Evolutionary conservation across 345 rosid species (phyloP).

Genomic region (Eucalyptus paniculata): DNA sequence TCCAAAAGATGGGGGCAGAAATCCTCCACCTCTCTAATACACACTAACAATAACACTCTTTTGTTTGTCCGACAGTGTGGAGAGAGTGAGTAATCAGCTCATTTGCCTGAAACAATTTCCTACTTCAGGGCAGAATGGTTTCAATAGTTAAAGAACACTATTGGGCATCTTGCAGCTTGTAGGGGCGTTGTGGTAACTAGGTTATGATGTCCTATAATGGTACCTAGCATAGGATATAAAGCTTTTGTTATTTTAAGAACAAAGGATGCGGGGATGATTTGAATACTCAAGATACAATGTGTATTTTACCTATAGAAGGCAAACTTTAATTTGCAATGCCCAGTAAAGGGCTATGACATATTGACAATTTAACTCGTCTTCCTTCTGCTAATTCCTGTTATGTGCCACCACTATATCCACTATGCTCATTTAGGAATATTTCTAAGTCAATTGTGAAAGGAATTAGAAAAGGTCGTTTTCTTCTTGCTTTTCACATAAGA

Average conservation of each 20-base stretch:
- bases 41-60: background rate
- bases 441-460: background rate
- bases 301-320: background rate
- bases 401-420: background rate
- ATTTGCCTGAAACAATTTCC: background rate
- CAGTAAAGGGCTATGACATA: background rate
- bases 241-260: background rate
- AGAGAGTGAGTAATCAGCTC: background rate
- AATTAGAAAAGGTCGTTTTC: background rate
- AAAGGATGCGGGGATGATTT: background rate
- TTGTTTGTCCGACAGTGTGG: background rate
- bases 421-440: background rate
- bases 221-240: background rate
- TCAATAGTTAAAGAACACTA: background rate
- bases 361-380: background rate
- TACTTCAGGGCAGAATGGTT: background rate
- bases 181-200: background rate
- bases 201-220: background rate
- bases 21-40: background rate
- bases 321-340: background rate
- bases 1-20: background rate
- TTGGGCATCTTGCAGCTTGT: background rate
- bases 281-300: background rate
- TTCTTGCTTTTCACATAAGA: background rate
- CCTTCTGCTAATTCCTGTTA: background rate